These are phyloP conservation scores for Barnettozyma wickerhamii DNA, from an alignment of 805 yeast genomes.

Conservation along the genomic window DNA sequence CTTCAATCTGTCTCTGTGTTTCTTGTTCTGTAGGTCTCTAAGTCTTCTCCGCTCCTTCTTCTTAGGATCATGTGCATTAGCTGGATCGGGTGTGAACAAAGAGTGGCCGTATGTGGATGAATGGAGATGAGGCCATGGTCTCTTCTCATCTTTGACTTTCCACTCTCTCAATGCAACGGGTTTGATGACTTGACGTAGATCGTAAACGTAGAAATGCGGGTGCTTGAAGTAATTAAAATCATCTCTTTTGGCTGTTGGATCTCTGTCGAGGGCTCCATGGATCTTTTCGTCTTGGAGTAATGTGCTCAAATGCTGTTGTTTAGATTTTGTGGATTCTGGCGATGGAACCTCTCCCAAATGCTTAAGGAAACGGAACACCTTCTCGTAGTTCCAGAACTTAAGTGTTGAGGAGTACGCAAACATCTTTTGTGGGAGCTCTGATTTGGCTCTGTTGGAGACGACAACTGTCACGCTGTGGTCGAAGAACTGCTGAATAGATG, in stretches of 20 bases:
- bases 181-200: constrained; percentile 67
- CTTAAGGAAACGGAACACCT: constrained; percentile 72
- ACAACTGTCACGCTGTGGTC: constrained; percentile 65
- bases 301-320: constrained; percentile 42
- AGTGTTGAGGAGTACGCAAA: constrained; percentile 28
- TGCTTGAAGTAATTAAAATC: constrained; percentile 79
- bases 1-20: constrained; percentile 34
- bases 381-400: constrained; percentile 89
- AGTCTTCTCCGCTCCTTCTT: constrained; percentile 30
- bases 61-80: constrained; percentile 35
- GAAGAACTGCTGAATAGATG: constrained; percentile 55
- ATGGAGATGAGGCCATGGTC: constrained; percentile 56
- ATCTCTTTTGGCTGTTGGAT: constrained; percentile 78
- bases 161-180: constrained; percentile 86
- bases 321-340: constrained; percentile 16
- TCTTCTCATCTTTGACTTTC: constrained; percentile 34
- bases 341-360: constrained; percentile 45
- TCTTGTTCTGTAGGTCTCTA: constrained; percentile 29
- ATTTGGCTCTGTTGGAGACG: constrained; percentile 57
- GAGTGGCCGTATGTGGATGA: constrained; percentile 65
- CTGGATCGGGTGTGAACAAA: constrained; percentile 67
- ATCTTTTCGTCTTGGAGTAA: constrained; percentile 80
- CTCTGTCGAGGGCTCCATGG: constrained; percentile 85
- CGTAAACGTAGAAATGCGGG: constrained; percentile 75
- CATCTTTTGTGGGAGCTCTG: constrained; percentile 48